These are phyloP conservation scores for Cryphonectria nitschkei DNA, from an alignment of 2,329 filamentous ascomycete genomes.

Conservation along the genomic window DNA sequence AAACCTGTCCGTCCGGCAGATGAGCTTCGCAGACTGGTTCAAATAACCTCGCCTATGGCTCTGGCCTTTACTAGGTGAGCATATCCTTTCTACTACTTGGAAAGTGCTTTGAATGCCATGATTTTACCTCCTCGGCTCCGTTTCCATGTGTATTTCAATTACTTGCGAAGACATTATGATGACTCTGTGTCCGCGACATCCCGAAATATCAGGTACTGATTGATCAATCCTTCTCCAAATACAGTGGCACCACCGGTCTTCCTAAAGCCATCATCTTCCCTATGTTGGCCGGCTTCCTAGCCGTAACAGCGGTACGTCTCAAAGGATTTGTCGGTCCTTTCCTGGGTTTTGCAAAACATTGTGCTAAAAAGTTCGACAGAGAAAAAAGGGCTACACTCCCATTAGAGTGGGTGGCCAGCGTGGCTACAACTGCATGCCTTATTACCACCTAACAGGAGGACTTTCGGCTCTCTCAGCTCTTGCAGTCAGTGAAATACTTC, in stretches of 20 bases:
- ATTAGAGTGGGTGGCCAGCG: slow-evolving; percentile 50
- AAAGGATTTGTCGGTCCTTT: not conserved
- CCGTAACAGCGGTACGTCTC: slow-evolving; percentile 33
- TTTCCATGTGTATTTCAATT: not conserved
- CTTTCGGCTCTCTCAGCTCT: slow-evolving; percentile 61
- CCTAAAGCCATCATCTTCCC: slow-evolving; percentile 72
- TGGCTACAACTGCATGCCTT: slow-evolving; percentile 77
- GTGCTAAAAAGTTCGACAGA: slow-evolving; percentile 7
- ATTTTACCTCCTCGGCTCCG: not conserved
- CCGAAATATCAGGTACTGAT: not conserved
- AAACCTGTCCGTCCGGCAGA: slow-evolving; percentile 58
- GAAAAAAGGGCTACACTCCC: slow-evolving; percentile 11
- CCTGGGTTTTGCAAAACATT: too few relatives aligned
- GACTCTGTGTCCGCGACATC: too few relatives aligned
- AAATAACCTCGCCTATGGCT: slow-evolving; percentile 58
- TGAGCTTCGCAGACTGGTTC: slow-evolving; percentile 55
- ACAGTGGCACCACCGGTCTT: slow-evolving; percentile 72
- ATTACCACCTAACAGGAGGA: slow-evolving; percentile 76
- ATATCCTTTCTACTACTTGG: not conserved
- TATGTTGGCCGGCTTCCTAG: slow-evolving; percentile 44
- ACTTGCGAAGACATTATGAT: not conserved
- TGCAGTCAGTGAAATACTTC: slow-evolving; percentile 43
- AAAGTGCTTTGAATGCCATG: not conserved
- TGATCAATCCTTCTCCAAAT: not conserved
- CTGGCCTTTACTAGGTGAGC: slow-evolving; percentile 67